Base-by-base conservation (phyloP, 2,329 filamentous ascomycete genomes). In the Xylariaceae sp. region DNA sequence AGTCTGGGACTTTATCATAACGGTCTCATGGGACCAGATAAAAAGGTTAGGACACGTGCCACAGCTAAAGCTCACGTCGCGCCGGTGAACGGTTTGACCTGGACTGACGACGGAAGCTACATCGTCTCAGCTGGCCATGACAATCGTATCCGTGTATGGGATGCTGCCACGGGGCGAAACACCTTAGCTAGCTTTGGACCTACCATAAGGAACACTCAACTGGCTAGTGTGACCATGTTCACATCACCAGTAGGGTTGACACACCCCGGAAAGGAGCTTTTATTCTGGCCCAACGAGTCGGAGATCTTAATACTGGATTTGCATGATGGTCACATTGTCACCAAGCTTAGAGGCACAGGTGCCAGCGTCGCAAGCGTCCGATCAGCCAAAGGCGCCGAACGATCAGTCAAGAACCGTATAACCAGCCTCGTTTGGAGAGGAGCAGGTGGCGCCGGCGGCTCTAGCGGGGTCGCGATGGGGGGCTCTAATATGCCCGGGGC, bases 171-270 rank as follows among this genome's bases (percentile, higher is more conserved):
- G 0, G 90, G 90, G 2, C 86, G 86, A 15, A 96, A 97, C 66
- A 95, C 89, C 0, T 80, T 96, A 6, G 88, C 87, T 0, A 91
- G 86, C 66, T 97, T 96, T 63, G 90, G 90, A 0, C 88, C 91
- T 1, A 77, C 84, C 27, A 77, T 96, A 38, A 86, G 85, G 42
- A 96, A 96, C 65, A 77, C 72, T 57, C 83, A 79, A 58, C 73
- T 85, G 5, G 80, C 78, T 17, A 83, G 77, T 51, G 72, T 81
- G 17, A 76, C 74, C 41, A 81, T 90, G 50, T 70, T 90, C 47
- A 67, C 84, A 9, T 75, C 83, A 1, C 89, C 90, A 0, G 74
- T 73, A 1, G 73, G 78, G 7, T 64, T 86, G 22, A 80, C 79
- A 3, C 68, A 72, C 5, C 70, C 77, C 0, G 76, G 77, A 0